These are phyloP conservation scores for Fusarium tricinctum DNA, from an alignment of 2,329 filamentous ascomycete genomes.

Conservation along the genomic window DNA sequence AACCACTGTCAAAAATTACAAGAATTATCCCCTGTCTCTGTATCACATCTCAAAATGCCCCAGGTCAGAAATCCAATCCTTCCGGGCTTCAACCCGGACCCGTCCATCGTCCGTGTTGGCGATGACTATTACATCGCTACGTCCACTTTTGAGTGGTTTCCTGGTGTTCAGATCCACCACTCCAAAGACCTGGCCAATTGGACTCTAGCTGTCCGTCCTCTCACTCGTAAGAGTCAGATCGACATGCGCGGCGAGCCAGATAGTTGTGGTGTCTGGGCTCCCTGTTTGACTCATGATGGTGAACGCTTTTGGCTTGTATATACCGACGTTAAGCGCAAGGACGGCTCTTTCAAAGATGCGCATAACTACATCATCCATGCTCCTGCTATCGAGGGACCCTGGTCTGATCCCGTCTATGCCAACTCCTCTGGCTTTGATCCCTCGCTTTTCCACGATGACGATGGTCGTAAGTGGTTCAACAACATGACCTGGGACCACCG, in stretches of 20 bases:
- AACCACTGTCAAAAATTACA: neutral
- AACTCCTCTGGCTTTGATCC: constrained; percentile 76
- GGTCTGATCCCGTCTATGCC: constrained; percentile 71
- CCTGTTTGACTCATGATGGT: constrained; percentile 73
- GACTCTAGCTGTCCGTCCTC: constrained; percentile 62
- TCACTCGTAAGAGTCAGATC: constrained; percentile 65
- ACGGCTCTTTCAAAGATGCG: constrained; percentile 74
- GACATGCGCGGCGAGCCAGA: constrained; percentile 72
- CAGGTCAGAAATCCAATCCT: constrained; percentile 67
- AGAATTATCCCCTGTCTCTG: neutral
- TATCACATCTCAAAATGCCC: constrained; percentile 56
- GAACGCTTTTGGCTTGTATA: constrained; percentile 74
- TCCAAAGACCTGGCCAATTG: constrained; percentile 68
- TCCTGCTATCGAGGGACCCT: constrained; percentile 68
- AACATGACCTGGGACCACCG: constrained; percentile 71
- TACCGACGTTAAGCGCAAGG: constrained; percentile 76
- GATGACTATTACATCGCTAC: constrained; percentile 69
- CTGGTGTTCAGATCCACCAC: constrained; percentile 68
- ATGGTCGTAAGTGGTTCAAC: constrained; percentile 69
- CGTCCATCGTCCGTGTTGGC: constrained; percentile 66
- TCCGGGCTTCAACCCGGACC: constrained; percentile 69
- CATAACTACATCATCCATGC: constrained; percentile 74
- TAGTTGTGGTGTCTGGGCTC: constrained; percentile 74
- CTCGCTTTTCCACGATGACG: constrained; percentile 69
- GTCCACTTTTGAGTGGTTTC: constrained; percentile 69